These are phyloP conservation scores for Chlorociboria aeruginascens DNA, from an alignment of 495 filamentous ascomycete genomes.

Conservation along the genomic window DNA sequence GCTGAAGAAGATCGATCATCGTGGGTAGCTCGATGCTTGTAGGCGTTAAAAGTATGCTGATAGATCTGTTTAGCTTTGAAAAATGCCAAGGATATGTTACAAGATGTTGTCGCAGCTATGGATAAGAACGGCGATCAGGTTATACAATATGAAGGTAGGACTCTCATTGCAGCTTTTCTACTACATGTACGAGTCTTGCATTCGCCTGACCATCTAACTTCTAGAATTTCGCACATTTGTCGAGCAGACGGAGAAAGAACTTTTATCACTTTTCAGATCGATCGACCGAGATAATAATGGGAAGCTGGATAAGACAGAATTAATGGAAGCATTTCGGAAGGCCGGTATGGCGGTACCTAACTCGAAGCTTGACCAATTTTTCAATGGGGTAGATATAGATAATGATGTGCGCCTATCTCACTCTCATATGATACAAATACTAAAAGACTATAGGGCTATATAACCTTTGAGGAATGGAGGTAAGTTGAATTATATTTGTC, in stretches of 20 bases:
- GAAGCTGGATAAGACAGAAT: slow-evolving; percentile 75
- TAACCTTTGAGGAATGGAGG: slow-evolving; percentile 95
- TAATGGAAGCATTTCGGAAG: slow-evolving; percentile 61
- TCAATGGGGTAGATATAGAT: slow-evolving; percentile 80
- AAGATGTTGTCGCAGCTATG: slow-evolving; percentile 63
- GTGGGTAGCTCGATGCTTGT: slow-evolving; percentile 38
- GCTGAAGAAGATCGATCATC: slow-evolving; percentile 81
- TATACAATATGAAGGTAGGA: slow-evolving; percentile 77
- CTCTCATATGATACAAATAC: neutral
- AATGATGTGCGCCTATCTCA: slow-evolving; percentile 45
- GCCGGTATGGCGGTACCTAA: slow-evolving; percentile 71
- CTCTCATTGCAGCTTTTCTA: neutral
- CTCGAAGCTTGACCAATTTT: slow-evolving; percentile 72
- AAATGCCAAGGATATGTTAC: slow-evolving; percentile 81
- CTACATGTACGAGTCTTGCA: neutral
- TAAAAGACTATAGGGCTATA: slow-evolving; percentile 33
- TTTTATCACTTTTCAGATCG: slow-evolving; percentile 68
- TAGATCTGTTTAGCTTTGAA: slow-evolving; percentile 56
- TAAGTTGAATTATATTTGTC: slow-evolving; percentile 30
- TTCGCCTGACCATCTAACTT: neutral
- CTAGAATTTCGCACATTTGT: slow-evolving; percentile 84
- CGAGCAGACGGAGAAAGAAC: slow-evolving; percentile 68
- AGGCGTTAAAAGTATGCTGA: neutral
- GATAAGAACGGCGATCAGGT: slow-evolving; percentile 79
- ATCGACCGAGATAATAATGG: slow-evolving; percentile 85